Evolutionary conservation across 331 rosid species (phyloP).

Genomic region (Saraca asoca): DNA sequence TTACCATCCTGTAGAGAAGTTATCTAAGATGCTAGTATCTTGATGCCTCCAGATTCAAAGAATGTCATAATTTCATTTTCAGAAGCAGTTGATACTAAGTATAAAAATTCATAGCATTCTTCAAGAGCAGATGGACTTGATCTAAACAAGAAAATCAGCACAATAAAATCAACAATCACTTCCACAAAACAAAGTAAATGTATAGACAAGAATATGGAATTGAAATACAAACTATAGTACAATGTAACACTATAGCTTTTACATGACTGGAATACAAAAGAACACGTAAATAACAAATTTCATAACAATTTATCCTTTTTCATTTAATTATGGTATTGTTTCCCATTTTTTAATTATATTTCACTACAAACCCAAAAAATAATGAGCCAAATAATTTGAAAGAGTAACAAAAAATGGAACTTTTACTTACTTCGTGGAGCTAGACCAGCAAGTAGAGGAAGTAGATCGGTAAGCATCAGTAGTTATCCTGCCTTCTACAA

Average conservation of each 20-base stretch:
- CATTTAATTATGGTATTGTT: background rate
- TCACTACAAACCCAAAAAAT: no score
- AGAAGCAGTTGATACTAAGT: conserved; percentile 69
- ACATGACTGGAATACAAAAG: background rate
- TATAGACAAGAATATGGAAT: background rate
- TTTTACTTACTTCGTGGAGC: conserved; percentile 56
- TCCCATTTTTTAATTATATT: background rate
- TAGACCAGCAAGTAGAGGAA: no score
- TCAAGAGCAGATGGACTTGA: conserved; percentile 57
- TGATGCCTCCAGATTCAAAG: conserved; percentile 64
- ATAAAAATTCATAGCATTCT: conserved; percentile 83
- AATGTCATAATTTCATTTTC: conserved; percentile 57
- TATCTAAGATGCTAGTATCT: conserved; percentile 65
- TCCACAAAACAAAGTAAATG: conserved; percentile 4
- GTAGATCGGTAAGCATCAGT: no score
- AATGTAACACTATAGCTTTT: background rate
- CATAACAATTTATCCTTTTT: background rate
- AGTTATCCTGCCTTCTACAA: no score
- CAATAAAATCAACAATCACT: conserved; percentile 8
- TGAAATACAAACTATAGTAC: background rate
- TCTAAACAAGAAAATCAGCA: conserved; percentile 47
- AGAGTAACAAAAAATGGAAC: conserved; percentile 5
- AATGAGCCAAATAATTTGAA: background rate
- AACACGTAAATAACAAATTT: conserved; percentile 2
- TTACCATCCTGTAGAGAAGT: conserved; percentile 66